Conservation (phyloP, 441 rosid genomes). For the Erodium moschatum region DNA sequence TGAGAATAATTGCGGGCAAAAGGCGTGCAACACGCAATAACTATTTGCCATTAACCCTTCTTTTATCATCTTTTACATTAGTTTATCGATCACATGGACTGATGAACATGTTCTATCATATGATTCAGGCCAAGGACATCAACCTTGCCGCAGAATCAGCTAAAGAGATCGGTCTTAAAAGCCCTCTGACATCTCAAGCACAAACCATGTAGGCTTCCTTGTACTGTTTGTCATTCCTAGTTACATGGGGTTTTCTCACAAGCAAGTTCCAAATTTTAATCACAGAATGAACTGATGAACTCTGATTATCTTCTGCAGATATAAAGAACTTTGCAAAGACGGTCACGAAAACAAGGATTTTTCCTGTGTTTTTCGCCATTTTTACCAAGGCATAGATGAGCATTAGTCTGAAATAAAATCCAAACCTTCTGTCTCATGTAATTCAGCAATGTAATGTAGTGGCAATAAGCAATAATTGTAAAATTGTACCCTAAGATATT, state of each 20-base stretch:
- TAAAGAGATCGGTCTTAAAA: slow-evolving; percentile 42
- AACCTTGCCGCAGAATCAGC: slow-evolving; percentile 62
- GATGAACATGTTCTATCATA: slow-evolving; percentile 10
- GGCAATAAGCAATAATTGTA: no score
- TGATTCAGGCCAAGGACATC: slow-evolving; percentile 74
- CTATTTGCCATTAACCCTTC: no score
- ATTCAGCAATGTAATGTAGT: background rate
- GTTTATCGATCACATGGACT: background rate
- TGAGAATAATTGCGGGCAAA: no score
- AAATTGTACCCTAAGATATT: no score
- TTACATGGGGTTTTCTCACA: background rate
- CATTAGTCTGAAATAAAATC: slow-evolving; percentile 7
- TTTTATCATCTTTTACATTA: background rate
- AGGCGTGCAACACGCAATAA: no score
- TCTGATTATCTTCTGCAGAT: slow-evolving; percentile 39
- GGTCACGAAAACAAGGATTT: slow-evolving; percentile 73
- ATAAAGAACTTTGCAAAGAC: slow-evolving; percentile 42
- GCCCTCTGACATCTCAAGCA: slow-evolving; percentile 52
- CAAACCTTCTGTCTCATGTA: background rate
- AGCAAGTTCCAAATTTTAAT: background rate
- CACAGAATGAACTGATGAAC: slow-evolving; percentile 11
- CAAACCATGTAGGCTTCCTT: slow-evolving; percentile 53
- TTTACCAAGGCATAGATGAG: slow-evolving; percentile 52
- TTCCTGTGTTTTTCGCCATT: slow-evolving; percentile 69
- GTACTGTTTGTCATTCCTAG: no score